A percentile compares a stretch with the other conserved stretches of the same genome.
Evolutionary conservation across 371 early-diverging fungal genomes (phyloP).

Genomic region (Lichtheimia corymbifera): DNA sequence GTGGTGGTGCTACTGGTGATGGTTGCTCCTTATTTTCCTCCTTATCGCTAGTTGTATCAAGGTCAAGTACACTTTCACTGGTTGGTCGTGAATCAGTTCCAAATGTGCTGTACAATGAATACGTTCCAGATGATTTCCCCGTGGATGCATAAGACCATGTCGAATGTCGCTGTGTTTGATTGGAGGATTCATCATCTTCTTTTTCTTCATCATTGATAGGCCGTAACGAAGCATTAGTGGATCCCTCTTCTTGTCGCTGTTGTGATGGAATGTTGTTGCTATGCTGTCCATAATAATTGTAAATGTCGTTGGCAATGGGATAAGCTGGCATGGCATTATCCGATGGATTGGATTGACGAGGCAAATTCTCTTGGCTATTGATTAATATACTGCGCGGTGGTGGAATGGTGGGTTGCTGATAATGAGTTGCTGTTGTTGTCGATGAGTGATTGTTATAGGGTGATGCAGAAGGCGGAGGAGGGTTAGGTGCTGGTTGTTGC

Average conservation of each 20-base stretch:
- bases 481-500: neutral
- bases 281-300: neutral
- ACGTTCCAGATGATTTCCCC: slow-evolving; percentile 35
- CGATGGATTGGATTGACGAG: too few species aligned
- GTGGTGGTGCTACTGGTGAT: neutral
- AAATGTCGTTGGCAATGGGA: neutral
- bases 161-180: slow-evolving; percentile 10
- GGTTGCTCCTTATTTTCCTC: neutral
- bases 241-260: neutral
- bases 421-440: neutral
- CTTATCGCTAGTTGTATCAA: slow-evolving; percentile 1
- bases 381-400: slow-evolving; percentile 1
- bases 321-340: neutral
- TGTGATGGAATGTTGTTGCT: neutral
- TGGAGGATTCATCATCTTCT: slow-evolving; percentile 5
- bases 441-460: neutral
- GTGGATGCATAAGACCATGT: slow-evolving; percentile 35
- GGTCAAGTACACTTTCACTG: slow-evolving; percentile 7
- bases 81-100: slow-evolving; percentile 20
- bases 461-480: neutral
- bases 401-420: neutral
- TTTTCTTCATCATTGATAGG: slow-evolving; percentile 2
- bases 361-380: neutral
- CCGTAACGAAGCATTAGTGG: neutral
- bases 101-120: slow-evolving; percentile 44